phyloP scores from a whole-genome alignment of 305 asterid species.

The Rubia balearica region DNA sequence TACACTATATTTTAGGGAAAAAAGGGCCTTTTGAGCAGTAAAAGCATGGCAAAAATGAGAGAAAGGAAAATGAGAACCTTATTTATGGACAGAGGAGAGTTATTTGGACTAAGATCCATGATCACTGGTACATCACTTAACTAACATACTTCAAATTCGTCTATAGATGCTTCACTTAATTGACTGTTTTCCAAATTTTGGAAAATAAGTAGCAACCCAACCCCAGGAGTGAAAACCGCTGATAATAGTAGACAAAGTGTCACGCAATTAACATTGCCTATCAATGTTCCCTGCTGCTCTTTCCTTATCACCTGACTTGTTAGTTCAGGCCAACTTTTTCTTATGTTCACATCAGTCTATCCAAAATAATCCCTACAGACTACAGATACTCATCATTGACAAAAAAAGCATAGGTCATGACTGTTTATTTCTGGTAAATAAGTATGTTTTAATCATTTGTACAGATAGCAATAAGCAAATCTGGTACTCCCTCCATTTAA shows the following conservation, averaged over 20 bases:
- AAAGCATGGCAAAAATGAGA: not conserved
- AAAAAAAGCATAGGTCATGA: not conserved
- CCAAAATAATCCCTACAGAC: not conserved
- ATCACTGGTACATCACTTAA: not conserved
- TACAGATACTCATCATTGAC: not conserved
- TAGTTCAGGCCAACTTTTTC: not conserved
- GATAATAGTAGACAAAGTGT: not conserved
- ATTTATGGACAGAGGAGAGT: not conserved
- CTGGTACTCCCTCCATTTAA: not conserved
- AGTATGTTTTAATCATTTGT: not conserved
- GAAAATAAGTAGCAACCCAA: not conserved
- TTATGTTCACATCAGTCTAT: not conserved
- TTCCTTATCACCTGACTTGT: not conserved
- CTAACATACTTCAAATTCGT: not conserved
- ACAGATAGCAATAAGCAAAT: not conserved
- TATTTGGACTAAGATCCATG: not conserved
- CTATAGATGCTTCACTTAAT: not conserved
- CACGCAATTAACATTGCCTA: not conserved
- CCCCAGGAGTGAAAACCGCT: not conserved
- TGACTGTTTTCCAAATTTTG: not conserved
- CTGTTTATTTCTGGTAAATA: not conserved
- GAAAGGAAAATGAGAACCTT: not conserved
- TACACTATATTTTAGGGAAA: too few relatives aligned
- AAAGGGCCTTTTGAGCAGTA: not conserved
- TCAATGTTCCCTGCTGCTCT: not conserved